Base-by-base conservation (phyloP, 768 basidiomycete species). In the Termitomyces sp. region DNA sequence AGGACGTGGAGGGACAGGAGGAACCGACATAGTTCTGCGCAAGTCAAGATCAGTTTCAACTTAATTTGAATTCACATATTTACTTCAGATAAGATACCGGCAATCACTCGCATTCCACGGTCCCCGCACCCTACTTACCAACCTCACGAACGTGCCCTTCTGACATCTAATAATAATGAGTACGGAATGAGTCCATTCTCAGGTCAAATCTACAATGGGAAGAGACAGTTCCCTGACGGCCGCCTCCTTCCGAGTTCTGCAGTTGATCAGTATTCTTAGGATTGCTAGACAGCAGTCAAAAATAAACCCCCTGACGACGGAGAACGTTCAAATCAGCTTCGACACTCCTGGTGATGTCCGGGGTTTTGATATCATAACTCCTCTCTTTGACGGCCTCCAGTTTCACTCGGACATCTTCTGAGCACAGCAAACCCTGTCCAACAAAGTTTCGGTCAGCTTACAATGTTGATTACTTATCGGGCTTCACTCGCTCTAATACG, bases 1-100 rank as follows among this genome's bases (percentile, higher is more conserved):
- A 18, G 71, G 71, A 20, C 70, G 67, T 44, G 71, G 71, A 56
- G 71, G 71, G 7, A 72, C 66, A 13, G 71, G 71, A 30, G 71
- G 71, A 33, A 59, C 57, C 28, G 66, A 61, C 66, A 67, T 60
- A 26, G 57, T 44, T 52, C 35, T n/a, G n/a, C n/a, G n/a, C 32
- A 52, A 28, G 36, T 50, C 4, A 8, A 16, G 26, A 18, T 50
- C 41, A 36, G 35, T 35, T 20, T 35, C 16, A n/a, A 13, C 32
- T 51, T 28, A 26, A 52, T 52, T 33, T 52, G 14, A 53, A 16
- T 47, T 47, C n/a, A 14, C 26, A 14, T 7, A 32, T 28, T 26
- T 14, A 47, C 20, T 12, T 12, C 36, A 36, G 51, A 52, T 52
- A 38, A 52, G 36, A 36, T 40, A 23, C 3, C 40, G 32, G 32